These are phyloP conservation scores for Pleurotus cornucopiae DNA, from an alignment of 768 basidiomycete genomes.

Conservation along the genomic window DNA sequence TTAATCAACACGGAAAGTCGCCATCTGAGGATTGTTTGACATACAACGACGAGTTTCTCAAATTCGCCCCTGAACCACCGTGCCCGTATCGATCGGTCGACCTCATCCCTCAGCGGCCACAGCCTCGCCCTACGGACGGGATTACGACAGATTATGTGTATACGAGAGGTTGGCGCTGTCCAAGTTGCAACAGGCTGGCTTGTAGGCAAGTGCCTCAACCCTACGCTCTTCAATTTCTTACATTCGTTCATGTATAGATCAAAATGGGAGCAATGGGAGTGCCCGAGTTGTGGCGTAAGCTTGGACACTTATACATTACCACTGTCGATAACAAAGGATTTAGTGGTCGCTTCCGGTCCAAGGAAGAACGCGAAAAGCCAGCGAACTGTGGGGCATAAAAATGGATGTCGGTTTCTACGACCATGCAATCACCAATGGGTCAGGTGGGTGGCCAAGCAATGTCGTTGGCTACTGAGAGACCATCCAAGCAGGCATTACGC, in stretches of 20 bases:
- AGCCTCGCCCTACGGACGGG: conserved; percentile 20
- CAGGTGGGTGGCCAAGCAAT: conserved; percentile 23
- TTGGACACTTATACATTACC: not conserved
- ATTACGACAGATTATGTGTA: conserved; percentile 52
- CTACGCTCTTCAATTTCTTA: conserved; percentile 1
- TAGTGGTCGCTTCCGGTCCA: conserved; percentile 17
- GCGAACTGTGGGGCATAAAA: conserved; percentile 30
- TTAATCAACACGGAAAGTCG: conserved; percentile 17
- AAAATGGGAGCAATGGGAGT: conserved; percentile 77
- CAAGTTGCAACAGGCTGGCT: conserved; percentile 65
- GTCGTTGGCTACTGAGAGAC: not conserved
- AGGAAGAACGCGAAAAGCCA: conserved; percentile 25
- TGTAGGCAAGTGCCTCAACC: conserved; percentile 47
- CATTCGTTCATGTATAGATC: conserved; percentile 34
- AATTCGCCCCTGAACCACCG: conserved; percentile 25
- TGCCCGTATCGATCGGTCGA: conserved; percentile 30
- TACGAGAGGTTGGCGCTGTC: conserved; percentile 68
- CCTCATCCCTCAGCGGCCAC: conserved; percentile 32
- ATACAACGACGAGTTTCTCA: conserved; percentile 47
- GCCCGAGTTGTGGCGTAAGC: conserved; percentile 53
- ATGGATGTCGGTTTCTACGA: conserved; percentile 25
- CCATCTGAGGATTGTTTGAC: conserved; percentile 30
- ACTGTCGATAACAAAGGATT: not conserved
- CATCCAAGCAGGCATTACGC: conserved; percentile 24
- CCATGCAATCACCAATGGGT: conserved; percentile 24